Evolutionary conservation across 2,329 filamentous ascomycete species (phyloP).

Genomic region (Fusarium napiforme): DNA sequence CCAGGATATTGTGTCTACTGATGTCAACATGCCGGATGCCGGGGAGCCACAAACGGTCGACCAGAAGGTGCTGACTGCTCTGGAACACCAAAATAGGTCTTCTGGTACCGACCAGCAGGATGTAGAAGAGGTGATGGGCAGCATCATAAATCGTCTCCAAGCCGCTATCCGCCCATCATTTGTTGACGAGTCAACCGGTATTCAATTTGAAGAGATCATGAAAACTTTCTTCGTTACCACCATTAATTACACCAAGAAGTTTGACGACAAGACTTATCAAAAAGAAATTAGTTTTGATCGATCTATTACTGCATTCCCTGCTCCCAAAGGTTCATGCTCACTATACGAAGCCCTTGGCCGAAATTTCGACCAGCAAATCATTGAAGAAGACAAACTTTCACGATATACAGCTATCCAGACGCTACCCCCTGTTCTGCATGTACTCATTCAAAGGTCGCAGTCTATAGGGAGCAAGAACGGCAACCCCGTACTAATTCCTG

Average conservation of each 20-base stretch:
- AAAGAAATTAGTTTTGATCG: conserved; percentile 67
- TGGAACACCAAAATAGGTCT: conserved; percentile 58
- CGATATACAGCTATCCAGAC: conserved; percentile 77
- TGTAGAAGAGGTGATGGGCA: conserved; percentile 94
- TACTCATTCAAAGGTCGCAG: conserved; percentile 86
- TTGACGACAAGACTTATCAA: conserved; percentile 55
- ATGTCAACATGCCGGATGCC: conserved; percentile 47
- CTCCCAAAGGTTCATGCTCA: conserved; percentile 62
- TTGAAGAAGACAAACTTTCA: conserved; percentile 71
- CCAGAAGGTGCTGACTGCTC: conserved; percentile 57
- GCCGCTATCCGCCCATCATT: conserved; percentile 82
- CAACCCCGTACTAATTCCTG: conserved; percentile 81
- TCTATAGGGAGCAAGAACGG: conserved; percentile 80
- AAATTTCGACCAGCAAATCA: conserved; percentile 82
- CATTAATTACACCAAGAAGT: conserved; percentile 68
- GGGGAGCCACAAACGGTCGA: conserved; percentile 55
- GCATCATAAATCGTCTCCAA: conserved; percentile 89
- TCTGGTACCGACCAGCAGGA: conserved; percentile 83
- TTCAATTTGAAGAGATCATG: conserved; percentile 85
- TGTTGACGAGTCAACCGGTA: conserved; percentile 69
- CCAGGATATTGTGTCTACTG: not conserved
- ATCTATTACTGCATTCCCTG: conserved; percentile 70
- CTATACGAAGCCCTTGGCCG: conserved; percentile 88
- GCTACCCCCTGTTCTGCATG: conserved; percentile 87
- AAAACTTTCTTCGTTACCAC: conserved; percentile 73